Percentiles rank a stretch among this genome's conserved stretches.
These are phyloP conservation scores for Alternaria triticimaculans DNA, from an alignment of 2,329 filamentous ascomycete species.

Conservation along the genomic window DNA sequence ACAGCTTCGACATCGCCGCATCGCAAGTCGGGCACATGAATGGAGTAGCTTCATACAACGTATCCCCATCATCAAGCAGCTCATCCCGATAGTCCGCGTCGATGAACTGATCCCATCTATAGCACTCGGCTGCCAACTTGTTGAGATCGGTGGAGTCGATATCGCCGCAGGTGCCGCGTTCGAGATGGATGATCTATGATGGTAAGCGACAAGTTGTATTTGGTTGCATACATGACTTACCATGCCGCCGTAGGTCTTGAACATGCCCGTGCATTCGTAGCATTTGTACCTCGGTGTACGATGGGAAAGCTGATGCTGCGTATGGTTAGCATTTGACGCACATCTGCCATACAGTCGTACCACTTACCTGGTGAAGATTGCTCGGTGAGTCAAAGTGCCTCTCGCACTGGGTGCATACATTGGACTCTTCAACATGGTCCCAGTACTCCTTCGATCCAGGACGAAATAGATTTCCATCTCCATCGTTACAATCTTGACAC, in stretches of 20 bases:
- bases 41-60: no score
- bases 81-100: no score
- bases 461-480: no score
- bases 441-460: no score
- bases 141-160: background rate
- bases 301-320: background rate
- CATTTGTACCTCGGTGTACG: background rate
- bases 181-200: constrained; percentile 2
- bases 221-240: background rate
- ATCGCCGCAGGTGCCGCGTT: background rate
- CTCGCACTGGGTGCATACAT: no score
- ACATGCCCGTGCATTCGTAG: background rate
- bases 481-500: background rate
- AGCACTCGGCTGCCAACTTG: background rate
- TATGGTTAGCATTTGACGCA: no score
- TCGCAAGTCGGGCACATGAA: constrained; percentile 1
- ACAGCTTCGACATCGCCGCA: background rate
- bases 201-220: no score
- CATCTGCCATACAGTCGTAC: no score
- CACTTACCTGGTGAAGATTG: background rate
- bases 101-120: no score
- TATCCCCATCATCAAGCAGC: no score
- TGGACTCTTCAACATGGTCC: no score
- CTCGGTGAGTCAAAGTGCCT: background rate
- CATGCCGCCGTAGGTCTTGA: constrained; percentile 4